phyloP scores from a whole-genome alignment of 805 yeast species.

The Pichia membranifaciens region DNA sequence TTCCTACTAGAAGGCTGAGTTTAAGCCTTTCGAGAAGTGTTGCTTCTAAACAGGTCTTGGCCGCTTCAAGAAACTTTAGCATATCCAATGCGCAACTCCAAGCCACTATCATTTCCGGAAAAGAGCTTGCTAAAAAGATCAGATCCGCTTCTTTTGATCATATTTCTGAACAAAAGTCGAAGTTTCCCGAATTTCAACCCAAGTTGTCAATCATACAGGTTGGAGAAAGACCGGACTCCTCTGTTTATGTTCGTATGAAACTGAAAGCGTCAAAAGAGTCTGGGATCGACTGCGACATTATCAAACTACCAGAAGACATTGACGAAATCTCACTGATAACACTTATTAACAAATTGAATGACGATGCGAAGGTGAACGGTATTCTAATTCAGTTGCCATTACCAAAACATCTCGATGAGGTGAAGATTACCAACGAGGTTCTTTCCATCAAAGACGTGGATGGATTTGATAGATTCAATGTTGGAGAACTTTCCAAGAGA shows the following conservation, averaged over 20 bases:
- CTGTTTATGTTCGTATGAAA: conserved; percentile 79
- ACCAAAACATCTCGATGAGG: conserved; percentile 65
- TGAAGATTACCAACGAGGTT: conserved; percentile 61
- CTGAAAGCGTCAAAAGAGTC: conserved; percentile 71
- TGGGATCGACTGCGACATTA: conserved; percentile 54
- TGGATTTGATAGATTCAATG: conserved; percentile 73
- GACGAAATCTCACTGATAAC: conserved; percentile 51
- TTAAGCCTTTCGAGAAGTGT: background rate
- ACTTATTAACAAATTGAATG: conserved; percentile 51
- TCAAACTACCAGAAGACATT: conserved; percentile 51
- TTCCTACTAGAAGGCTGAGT: background rate
- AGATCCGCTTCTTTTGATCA: conserved; percentile 39
- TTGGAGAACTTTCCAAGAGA: conserved; percentile 70
- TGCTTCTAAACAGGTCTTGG: background rate
- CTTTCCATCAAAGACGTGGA: conserved; percentile 66
- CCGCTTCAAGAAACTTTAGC: conserved; percentile 13
- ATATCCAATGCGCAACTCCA: conserved; percentile 15
- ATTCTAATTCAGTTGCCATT: conserved; percentile 72
- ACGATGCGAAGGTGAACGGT: conserved; percentile 59
- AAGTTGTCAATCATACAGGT: conserved; percentile 67
- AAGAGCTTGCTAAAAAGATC: conserved; percentile 38
- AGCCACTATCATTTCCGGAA: conserved; percentile 40
- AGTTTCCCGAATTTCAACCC: conserved; percentile 55
- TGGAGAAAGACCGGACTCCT: conserved; percentile 71
- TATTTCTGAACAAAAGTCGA: conserved; percentile 36